These are phyloP conservation scores for Solioccasus polychromus DNA, from an alignment of 768 basidiomycete species.

Conservation along the genomic window DNA sequence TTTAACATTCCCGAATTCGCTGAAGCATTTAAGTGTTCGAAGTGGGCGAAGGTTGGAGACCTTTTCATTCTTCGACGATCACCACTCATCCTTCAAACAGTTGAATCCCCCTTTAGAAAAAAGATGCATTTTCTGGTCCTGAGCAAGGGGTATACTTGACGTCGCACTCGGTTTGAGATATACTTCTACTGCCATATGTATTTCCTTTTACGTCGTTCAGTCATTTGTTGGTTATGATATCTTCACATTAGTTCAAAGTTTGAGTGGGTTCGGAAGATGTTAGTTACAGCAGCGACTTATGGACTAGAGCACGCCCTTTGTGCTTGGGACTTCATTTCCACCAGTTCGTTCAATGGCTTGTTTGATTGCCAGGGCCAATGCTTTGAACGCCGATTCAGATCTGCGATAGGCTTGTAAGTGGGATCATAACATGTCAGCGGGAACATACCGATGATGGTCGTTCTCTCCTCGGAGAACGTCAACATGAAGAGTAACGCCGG, in stretches of 20 bases:
- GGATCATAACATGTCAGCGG: neutral
- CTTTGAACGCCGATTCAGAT: constrained; percentile 97
- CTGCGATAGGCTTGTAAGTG: constrained; percentile 40
- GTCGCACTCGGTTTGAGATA: neutral
- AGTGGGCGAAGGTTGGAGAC: constrained; percentile 62
- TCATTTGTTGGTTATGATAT: neutral
- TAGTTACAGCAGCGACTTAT: no score
- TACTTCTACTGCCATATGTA: constrained; percentile 14
- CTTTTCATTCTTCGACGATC: neutral
- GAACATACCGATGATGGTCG: constrained; percentile 89
- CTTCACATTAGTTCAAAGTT: neutral
- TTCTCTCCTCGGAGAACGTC: constrained; percentile 95
- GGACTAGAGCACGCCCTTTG: constrained; percentile 93
- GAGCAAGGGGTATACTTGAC: constrained; percentile 10
- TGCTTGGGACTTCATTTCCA: constrained; percentile 88
- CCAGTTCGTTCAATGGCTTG: constrained; percentile 93
- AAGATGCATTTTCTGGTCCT: constrained; percentile 80
- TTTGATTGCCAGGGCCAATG: constrained; percentile 89
- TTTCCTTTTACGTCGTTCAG: constrained; percentile 7
- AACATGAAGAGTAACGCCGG: constrained; percentile 90
- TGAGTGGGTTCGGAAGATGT: no score
- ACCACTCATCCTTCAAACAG: constrained; percentile 34
- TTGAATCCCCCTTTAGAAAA: constrained; percentile 80
- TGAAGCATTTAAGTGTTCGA: constrained; percentile 78
- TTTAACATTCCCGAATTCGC: constrained; percentile 89